Evolutionary conservation across 371 early-diverging fungal genomes (phyloP).

Genomic region (Smittium mucronatum): DNA sequence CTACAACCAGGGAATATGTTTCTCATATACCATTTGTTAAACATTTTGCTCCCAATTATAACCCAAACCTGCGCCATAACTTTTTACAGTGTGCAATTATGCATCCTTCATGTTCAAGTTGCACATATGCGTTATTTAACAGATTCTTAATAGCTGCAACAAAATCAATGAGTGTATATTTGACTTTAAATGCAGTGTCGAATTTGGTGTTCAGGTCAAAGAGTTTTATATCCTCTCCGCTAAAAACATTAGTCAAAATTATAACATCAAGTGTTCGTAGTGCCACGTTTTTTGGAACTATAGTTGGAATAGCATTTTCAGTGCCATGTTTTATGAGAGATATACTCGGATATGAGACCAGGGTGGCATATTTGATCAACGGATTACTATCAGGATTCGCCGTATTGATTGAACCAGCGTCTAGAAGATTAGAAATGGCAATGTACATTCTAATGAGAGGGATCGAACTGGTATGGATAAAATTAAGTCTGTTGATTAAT

Average conservation of each 20-base stretch:
- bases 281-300: constrained; percentile 52
- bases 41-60: constrained; percentile 7
- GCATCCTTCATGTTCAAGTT: constrained; percentile 50
- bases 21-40: constrained; percentile 12
- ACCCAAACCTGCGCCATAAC: constrained; percentile 38
- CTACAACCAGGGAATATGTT: constrained; percentile 18
- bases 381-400: constrained; percentile 55
- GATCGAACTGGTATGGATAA: constrained; percentile 54
- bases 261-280: constrained; percentile 49
- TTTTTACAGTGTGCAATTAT: constrained; percentile 55
- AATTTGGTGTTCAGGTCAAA: constrained; percentile 20
- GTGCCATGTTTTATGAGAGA: constrained; percentile 51
- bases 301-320: constrained; percentile 47
- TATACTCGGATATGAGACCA: constrained; percentile 39
- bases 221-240: constrained; percentile 21
- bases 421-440: constrained; percentile 64
- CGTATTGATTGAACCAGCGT: constrained; percentile 57
- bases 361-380: constrained; percentile 42
- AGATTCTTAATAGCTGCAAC: constrained; percentile 24
- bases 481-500: constrained; percentile 24
- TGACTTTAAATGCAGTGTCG: constrained; percentile 25
- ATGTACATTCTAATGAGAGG: constrained; percentile 73
- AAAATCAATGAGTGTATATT: constrained; percentile 21
- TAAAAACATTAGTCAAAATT: constrained; percentile 22
- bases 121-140: constrained; percentile 24